Evolutionary conservation across 345 rosid species (phyloP).

Genomic region (Cochlearia excelsa): DNA sequence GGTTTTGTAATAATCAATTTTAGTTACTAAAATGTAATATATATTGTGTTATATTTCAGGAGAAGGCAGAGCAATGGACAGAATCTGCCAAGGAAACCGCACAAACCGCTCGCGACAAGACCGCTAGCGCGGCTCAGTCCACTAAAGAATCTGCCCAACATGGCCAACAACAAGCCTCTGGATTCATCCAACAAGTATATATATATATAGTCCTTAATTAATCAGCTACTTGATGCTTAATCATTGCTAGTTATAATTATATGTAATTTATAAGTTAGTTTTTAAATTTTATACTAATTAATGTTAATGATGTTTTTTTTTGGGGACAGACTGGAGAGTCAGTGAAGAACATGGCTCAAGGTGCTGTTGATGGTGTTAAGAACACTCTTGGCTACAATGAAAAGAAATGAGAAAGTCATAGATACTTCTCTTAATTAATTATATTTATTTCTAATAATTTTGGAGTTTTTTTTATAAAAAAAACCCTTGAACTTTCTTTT

Average conservation of each 20-base stretch:
- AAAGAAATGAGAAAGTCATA: slow-evolving; percentile 21
- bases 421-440: neutral
- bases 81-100: slow-evolving; percentile 33
- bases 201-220: slow-evolving; percentile 9
- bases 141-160: slow-evolving; percentile 35
- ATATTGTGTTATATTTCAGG: neutral
- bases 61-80: slow-evolving; percentile 33
- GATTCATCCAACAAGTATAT: slow-evolving; percentile 31
- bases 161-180: slow-evolving; percentile 32
- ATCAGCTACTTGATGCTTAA: neutral
- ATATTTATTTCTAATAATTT: no score
- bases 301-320: slow-evolving; percentile 3
- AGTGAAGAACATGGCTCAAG: slow-evolving; percentile 45
- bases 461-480: no score
- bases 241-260: neutral
- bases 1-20: neutral
- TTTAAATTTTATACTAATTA: neutral
- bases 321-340: slow-evolving; percentile 37
- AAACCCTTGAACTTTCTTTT: no score
- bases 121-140: slow-evolving; percentile 29
- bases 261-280: neutral
- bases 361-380: slow-evolving; percentile 40
- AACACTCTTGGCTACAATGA: slow-evolving; percentile 37
- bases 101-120: slow-evolving; percentile 23
- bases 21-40: no score